A percentile compares a stretch with the other conserved stretches of the same genome.
phyloP scores from a whole-genome alignment of 495 filamentous ascomycete species.

The Glonium stellatum region DNA sequence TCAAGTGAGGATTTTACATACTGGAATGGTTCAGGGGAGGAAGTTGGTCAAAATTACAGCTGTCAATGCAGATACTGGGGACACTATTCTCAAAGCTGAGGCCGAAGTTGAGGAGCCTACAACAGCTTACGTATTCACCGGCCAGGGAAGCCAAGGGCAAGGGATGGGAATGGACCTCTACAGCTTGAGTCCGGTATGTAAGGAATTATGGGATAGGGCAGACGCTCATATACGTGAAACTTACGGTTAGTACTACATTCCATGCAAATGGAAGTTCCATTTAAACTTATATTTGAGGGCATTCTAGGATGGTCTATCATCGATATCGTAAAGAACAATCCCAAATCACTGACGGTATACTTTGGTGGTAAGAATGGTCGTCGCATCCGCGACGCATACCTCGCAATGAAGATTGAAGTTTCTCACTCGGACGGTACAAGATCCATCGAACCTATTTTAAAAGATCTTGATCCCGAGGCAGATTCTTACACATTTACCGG shows the following conservation, averaged over 20 bases:
- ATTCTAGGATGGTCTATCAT: conserved; percentile 81
- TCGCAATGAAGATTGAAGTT: conserved; percentile 99
- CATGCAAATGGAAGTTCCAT: neutral
- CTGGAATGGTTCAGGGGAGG: conserved; percentile 93
- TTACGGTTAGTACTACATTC: conserved; percentile 69
- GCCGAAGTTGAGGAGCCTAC: conserved; percentile 98
- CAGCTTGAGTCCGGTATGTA: conserved; percentile 79
- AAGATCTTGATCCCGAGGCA: conserved; percentile 82
- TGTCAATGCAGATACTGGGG: conserved; percentile 85
- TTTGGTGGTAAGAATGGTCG: conserved; percentile 95
- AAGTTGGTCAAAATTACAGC: conserved; percentile 99
- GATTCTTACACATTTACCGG: conserved; percentile 90
- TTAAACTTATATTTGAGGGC: conserved; percentile 38
- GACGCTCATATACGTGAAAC: conserved; percentile 98
- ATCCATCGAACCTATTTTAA: conserved; percentile 99
- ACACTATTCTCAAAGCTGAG: conserved; percentile 89
- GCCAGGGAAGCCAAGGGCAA: conserved; percentile 95
- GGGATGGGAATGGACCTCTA: conserved; percentile 99
- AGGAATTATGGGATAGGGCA: conserved; percentile 95
- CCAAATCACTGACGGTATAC: conserved; percentile 95
- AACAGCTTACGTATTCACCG: conserved; percentile 94
- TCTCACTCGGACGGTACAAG: conserved; percentile 81
- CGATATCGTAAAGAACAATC: conserved; percentile 98
- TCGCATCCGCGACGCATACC: conserved; percentile 95
- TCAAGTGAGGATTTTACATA: conserved; percentile 85